Evolutionary conservation across 2,329 filamentous ascomycete genomes (phyloP).

Genomic region (Dactylonectria macrodidyma): DNA sequence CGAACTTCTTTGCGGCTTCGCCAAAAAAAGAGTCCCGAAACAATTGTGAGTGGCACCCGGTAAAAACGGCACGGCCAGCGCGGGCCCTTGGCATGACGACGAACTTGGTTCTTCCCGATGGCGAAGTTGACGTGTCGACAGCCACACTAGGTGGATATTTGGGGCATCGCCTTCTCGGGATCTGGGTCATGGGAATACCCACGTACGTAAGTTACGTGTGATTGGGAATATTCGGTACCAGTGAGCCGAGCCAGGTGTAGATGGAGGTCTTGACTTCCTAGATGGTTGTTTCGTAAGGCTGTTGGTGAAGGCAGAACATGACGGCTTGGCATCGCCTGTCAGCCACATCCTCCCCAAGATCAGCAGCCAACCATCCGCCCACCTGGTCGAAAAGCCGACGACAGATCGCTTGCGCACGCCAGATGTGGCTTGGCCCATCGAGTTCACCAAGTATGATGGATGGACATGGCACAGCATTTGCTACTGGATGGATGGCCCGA

Average conservation of each 20-base stretch:
- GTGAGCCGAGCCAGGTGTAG: not conserved
- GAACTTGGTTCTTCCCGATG: not conserved
- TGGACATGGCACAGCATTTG: not conserved
- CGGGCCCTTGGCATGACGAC: not conserved
- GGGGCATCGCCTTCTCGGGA: not conserved
- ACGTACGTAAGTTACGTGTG: too few relatives aligned
- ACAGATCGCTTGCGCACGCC: not conserved
- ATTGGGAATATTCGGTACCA: not conserved
- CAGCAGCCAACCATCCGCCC: constrained; percentile 1
- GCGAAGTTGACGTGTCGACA: constrained; percentile 4
- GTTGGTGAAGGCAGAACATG: not conserved
- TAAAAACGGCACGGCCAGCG: constrained; percentile 34
- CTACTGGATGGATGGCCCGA: not conserved
- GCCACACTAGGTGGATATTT: not conserved
- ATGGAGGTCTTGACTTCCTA: not conserved
- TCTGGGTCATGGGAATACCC: not conserved
- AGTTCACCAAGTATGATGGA: too few relatives aligned
- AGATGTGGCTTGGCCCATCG: constrained; percentile 1
- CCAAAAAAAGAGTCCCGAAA: constrained; percentile 5
- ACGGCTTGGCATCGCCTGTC: constrained; percentile 10
- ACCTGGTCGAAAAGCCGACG: not conserved
- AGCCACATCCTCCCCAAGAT: constrained; percentile 11
- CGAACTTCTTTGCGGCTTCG: not conserved
- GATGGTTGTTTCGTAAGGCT: not conserved
- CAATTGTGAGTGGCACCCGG: constrained; percentile 27